Evolutionary conservation across 148 eudicot species (phyloP), one percentile per base, ranked within the genome.

Genomic region (Chenopodium quinoa): DNA sequence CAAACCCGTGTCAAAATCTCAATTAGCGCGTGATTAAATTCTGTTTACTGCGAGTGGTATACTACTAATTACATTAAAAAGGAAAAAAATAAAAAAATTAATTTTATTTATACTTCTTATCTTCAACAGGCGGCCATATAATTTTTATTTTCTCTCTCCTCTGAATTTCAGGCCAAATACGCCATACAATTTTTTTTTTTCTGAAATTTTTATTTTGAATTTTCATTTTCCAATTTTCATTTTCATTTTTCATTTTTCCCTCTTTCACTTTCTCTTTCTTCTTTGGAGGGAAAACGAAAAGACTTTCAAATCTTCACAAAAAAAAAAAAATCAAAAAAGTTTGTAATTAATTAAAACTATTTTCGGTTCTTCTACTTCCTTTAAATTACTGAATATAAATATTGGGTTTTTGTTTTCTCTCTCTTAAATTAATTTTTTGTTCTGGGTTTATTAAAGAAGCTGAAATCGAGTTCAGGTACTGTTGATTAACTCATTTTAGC

Each of bases 241-340:
- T 48, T 66, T 75, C 78, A 65, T 50, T 68, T 76, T 37, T 27
- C 65, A 40, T 40, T 40, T 40, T 40, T 6, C 44, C 44, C 44
- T 40, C 44, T 40, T 40, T 40, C 78, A 75, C 78, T 81, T 76
- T 1, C 58, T 8, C 58, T 16, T 75, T 67, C 44, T 23, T 52
- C 79, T 76, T 77, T 82, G 84, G 80, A 82, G 84, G 84, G 84
- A 82, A 82, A 82, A 58, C 31, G 76, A 0, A 22, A 58, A 52
- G 70, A 82, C 84, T 82, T 82, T 77, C 58, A 82, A 76, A 23
- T 52, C 74, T 67, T 82, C 34, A 75, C 27, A 75, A 27, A 34
- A 56, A 37, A 40, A 75, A 56, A 37, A 23, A 70, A 50, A 19
- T 71, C 22, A 27, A 78, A 22, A 62, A 40, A 34, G 34, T 17